These are phyloP conservation scores for Baorangia bicolor DNA, from an alignment of 768 basidiomycete genomes.

Conservation along the genomic window DNA sequence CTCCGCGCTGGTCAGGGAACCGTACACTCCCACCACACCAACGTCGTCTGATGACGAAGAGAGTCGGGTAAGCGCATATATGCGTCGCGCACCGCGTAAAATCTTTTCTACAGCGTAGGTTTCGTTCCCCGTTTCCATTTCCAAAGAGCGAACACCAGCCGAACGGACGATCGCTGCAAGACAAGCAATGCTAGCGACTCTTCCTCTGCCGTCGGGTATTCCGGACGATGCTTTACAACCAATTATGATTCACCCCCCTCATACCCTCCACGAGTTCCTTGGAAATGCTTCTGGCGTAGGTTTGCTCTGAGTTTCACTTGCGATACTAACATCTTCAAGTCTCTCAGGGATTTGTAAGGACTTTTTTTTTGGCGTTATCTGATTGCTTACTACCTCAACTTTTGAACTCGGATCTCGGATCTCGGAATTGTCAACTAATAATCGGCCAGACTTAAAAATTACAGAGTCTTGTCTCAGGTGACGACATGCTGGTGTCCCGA, in stretches of 20 bases:
- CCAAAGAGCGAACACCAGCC: slow-evolving; percentile 11
- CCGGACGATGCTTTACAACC: slow-evolving; percentile 69
- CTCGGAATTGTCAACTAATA: background rate
- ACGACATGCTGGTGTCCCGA: slow-evolving; percentile 81
- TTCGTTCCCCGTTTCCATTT: background rate
- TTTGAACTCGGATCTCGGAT: background rate
- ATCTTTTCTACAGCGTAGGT: background rate
- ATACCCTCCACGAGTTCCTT: slow-evolving; percentile 70
- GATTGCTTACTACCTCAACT: background rate
- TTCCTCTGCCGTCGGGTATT: slow-evolving; percentile 63
- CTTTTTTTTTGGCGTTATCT: background rate
- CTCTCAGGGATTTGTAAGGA: slow-evolving; percentile 57
- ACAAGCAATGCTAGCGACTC: slow-evolving; percentile 52
- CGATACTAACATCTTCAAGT: slow-evolving; percentile 35
- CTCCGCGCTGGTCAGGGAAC: slow-evolving; percentile 6
- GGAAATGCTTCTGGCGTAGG: slow-evolving; percentile 56
- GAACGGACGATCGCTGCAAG: slow-evolving; percentile 51
- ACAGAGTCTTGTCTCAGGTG: slow-evolving; percentile 62
- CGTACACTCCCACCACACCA: background rate
- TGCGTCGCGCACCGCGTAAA: background rate
- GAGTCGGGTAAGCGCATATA: slow-evolving; percentile 23
- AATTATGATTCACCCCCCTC: slow-evolving; percentile 60
- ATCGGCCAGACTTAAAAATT: slow-evolving; percentile 54
- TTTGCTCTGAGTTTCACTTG: slow-evolving; percentile 3
- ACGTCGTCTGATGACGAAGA: background rate